phyloP scores from a whole-genome alignment of 768 basidiomycete species.

The Auriscalpium vulgare region DNA sequence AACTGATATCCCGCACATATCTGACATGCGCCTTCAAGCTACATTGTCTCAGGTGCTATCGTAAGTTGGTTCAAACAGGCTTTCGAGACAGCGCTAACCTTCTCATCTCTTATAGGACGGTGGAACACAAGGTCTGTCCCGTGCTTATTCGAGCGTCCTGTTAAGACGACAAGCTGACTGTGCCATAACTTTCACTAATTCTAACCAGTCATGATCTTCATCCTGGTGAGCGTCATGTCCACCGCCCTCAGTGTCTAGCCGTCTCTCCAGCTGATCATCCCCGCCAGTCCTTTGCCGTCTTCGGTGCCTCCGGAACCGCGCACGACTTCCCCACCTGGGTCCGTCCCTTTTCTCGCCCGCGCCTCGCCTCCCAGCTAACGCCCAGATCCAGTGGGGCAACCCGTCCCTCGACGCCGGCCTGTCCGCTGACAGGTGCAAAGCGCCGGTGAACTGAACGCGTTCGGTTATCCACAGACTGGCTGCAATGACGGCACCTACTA shows the following conservation, averaged over 20 bases:
- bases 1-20: background rate
- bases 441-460: background rate
- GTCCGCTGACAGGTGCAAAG: constrained; percentile 4
- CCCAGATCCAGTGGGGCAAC: constrained; percentile 12
- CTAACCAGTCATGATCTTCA: constrained; percentile 11
- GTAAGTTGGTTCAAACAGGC: background rate
- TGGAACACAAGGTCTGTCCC: constrained; percentile 21
- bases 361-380: background rate
- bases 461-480: background rate
- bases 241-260: too few relatives aligned
- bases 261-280: background rate
- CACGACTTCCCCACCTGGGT: constrained; percentile 16
- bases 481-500: background rate
- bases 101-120: constrained; percentile 17
- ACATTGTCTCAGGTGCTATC: constrained; percentile 27
- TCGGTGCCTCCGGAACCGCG: constrained; percentile 21
- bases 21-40: constrained; percentile 13
- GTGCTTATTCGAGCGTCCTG: too few relatives aligned
- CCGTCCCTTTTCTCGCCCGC: background rate
- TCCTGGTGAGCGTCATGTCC: constrained; percentile 3
- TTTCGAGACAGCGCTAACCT: background rate
- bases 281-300: constrained; percentile 20
- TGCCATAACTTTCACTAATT: too few relatives aligned
- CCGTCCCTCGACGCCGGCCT: constrained; percentile 14
- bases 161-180: too few relatives aligned